Evolutionary conservation across 352 stramenopile species (phyloP), one percentile per base, ranked within the genome.

Genomic region (Aphanomyces euteiches): DNA sequence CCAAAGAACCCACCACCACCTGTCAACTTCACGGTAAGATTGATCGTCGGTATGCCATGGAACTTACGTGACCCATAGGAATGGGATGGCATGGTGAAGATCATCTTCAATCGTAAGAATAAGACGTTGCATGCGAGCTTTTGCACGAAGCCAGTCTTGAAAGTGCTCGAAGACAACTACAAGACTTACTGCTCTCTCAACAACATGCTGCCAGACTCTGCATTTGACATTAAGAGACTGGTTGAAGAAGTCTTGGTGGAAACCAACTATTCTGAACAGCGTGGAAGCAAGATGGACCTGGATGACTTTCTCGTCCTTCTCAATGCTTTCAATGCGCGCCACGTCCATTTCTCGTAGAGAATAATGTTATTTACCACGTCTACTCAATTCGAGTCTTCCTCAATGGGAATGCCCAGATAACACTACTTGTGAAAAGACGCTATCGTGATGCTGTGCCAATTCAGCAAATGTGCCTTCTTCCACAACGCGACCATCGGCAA

Each of bases 61-160:
- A 57, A 53, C 10, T 56, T 70, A 65, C 4, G 66, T 60, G 40
- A 36, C 65, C 7, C 75, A 47, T 37, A 87, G 70, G 97, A 99
- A 82, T 99, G 97, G 97, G 98, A 99, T 78, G 98, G 97, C 43
- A 98, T 99, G 91, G 93, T 99, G 73, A 96, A 98, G 73, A 91
- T 99, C 72, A 81, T 98, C 54, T 99, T 99, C 80, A 99, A 99
- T 82, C 88, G 98, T 43, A 99, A 99, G 82, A 99, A 99, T 82
- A 99, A 99, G 86, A 99, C 96, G 41, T 80, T 99, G 21, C 85
- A 97, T 71, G 91, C 95, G 47, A 95, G 96, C 17, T 94, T 99
- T 73, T 97, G 92, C 39, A 99, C 95, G 40, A 99, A 99, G 81
- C 85, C 93, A 2, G 96, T 98, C 38, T 83, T 99, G 6, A 93